These are phyloP conservation scores for Syzygium aromaticum DNA, from an alignment of 345 rosid species.

Conservation along the genomic window DNA sequence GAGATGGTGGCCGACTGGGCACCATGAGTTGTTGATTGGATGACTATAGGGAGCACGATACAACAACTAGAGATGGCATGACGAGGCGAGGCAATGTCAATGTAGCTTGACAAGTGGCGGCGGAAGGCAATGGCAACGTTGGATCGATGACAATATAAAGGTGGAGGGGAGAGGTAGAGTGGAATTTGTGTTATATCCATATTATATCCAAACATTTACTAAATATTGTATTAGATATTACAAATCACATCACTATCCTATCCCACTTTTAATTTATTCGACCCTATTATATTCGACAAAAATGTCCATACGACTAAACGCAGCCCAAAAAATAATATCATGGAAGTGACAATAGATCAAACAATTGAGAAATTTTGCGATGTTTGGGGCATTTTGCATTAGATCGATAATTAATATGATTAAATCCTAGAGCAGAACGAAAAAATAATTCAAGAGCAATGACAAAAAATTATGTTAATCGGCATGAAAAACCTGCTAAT, in stretches of 20 bases:
- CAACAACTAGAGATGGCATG: not conserved
- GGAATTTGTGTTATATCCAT: not conserved
- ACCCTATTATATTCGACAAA: not conserved
- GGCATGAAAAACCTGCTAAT: not conserved
- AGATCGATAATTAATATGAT: not conserved
- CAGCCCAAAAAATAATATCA: not conserved
- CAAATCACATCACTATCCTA: not conserved
- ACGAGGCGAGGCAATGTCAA: not conserved
- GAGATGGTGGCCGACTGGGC: not conserved
- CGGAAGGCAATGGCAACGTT: accelerated
- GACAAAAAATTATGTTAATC: not conserved
- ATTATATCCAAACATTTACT: not conserved
- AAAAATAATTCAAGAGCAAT: not conserved
- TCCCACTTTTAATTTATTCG: not conserved
- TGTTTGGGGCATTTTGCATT: not conserved
- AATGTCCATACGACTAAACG: not conserved
- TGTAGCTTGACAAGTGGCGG: not conserved
- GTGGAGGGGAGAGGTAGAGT: accelerated
- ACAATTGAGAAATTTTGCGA: not conserved
- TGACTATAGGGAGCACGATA: not conserved
- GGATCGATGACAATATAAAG: too few species aligned
- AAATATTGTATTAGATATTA: too few species aligned
- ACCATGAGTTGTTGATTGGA: not conserved
- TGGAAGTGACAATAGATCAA: not conserved
- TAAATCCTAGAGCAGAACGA: not conserved